Base-by-base conservation (phyloP, 208 protist species). In the Leishmania gerbilli region DNA sequence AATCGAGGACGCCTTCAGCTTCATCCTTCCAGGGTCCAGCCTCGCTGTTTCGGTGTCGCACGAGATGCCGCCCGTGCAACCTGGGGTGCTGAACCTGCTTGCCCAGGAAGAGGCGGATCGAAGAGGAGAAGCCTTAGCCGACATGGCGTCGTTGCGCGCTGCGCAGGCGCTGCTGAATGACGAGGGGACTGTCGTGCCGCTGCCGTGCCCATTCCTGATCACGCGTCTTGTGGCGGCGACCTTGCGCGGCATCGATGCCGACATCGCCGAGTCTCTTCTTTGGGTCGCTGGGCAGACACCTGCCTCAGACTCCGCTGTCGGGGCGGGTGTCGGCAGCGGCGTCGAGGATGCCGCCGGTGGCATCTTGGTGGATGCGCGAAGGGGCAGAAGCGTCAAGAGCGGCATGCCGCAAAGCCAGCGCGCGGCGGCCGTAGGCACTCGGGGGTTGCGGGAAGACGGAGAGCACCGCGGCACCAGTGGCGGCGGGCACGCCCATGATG, bases 151-250 rank as follows among this genome's bases (percentile, higher is more conserved):
- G 51, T 67, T 89, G 77, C 83, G 86, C 15, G 88, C 83, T 65
- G 88, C 88, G 7, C 77, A 80, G 55, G 83, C 85, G 27, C 77
- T 92, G 78, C 77, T 92, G 56, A 82, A 72, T 60, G 84, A 89
- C 69, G 80, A 90, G 58, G 89, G 80, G 31, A 89, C 85, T 24
- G 84, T 86, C 13, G 69, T 91, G 27, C 84, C 86, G n/a, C 76
- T 90, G 17, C 88, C 84, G 1, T 71, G 60, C 34, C 79, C 83
- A 19, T 91, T 89, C 76, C 51, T 97, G 55, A 65, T 95, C 45
- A 97, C 91, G 24, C 90, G 88, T 34, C 89, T 95, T 31, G 87
- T 95, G 68, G 90, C 91, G 34, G 86, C 86, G 9, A 82, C 79
- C 49, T 49, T 90, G 79, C 87, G 82, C 15, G 80, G 83, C 79